Evolutionary conservation across 768 basidiomycete species (phyloP), one percentile per base, ranked within the genome.

Genomic region (Trametes cingulata): DNA sequence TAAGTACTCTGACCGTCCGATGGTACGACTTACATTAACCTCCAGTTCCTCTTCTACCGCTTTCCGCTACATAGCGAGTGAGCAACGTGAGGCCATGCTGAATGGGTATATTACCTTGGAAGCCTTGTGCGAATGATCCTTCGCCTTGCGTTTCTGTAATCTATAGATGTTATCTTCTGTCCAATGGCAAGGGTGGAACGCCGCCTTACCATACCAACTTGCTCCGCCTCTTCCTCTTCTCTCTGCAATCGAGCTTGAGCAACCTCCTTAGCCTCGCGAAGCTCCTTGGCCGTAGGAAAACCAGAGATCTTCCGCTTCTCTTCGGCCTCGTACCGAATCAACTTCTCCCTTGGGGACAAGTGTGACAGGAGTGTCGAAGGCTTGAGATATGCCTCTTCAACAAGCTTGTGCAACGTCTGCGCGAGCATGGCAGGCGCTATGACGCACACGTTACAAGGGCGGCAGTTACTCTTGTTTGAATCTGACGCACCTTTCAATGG

Each of bases 361-460:
- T 95, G 93, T 0, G 89, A 90, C 19, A 90, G 77, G 35, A 84
- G 68, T 1, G 91, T 92, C 17, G 92, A 88, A 20, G 92, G 86
- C 67, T 88, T 91, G 48, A 95, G 75, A 73, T 93, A 93, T n/a
- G 78, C 77, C 40, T 75, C 77, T 1, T 83, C 78, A n/a, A 95
- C 85, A 19, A 95, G 84, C 61, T 84, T 85, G 65, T 85, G 81
- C 53, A 94, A 71, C 1, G 81, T 78, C 67, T 88, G 86, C 2
- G 78, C 72, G 67, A 91, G 87, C 27, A 82, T 52, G 47, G 73
- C 67, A 42, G 74, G 67, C 45, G 72, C 81, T 71, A 66, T 60
- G 43, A 57, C 61, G 47, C 60, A 71, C 76, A 33, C 53, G 41
- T 57, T 46, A 29, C n/a, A n/a, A n/a, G n/a, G n/a, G n/a, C n/a